These are phyloP conservation scores for Cardamine occulta DNA, from an alignment of 345 rosid species.

Conservation along the genomic window DNA sequence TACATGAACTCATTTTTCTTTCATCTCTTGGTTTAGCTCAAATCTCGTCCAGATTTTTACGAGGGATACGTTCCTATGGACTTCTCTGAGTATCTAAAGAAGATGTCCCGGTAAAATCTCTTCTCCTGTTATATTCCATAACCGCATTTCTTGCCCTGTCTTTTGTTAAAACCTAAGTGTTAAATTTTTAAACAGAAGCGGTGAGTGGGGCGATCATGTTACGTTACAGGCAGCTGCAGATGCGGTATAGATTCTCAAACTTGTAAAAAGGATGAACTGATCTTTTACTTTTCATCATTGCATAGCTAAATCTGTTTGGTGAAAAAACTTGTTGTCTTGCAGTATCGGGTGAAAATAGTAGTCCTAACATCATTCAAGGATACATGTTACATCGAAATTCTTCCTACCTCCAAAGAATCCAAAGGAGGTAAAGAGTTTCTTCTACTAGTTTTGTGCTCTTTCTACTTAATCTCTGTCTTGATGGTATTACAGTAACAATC, in stretches of 20 bases:
- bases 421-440: constrained; percentile 60
- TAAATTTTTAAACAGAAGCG: constrained; percentile 53
- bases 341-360: constrained; percentile 74
- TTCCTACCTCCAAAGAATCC: constrained; percentile 64
- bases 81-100: constrained; percentile 69
- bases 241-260: constrained; percentile 47
- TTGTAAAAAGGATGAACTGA: background rate
- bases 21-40: constrained; percentile 52
- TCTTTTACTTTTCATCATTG: background rate
- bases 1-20: constrained; percentile 10
- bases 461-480: background rate
- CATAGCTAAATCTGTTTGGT: constrained; percentile 1
- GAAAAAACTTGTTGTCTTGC: constrained; percentile 25
- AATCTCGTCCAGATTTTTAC: constrained; percentile 61
- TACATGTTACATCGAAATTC: constrained; percentile 85
- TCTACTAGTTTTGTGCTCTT: no score
- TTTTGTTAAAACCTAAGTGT: constrained; percentile 3
- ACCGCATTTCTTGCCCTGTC: background rate
- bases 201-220: constrained; percentile 54
- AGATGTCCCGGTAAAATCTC: constrained; percentile 63
- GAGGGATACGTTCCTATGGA: constrained; percentile 88
- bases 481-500: constrained; percentile 3
- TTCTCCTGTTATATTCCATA: constrained; percentile 16
- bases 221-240: constrained; percentile 87
- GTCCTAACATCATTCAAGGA: constrained; percentile 91